These are phyloP conservation scores for Grigorovia humatica DNA, from an alignment of 805 yeast species.

Conservation along the genomic window DNA sequence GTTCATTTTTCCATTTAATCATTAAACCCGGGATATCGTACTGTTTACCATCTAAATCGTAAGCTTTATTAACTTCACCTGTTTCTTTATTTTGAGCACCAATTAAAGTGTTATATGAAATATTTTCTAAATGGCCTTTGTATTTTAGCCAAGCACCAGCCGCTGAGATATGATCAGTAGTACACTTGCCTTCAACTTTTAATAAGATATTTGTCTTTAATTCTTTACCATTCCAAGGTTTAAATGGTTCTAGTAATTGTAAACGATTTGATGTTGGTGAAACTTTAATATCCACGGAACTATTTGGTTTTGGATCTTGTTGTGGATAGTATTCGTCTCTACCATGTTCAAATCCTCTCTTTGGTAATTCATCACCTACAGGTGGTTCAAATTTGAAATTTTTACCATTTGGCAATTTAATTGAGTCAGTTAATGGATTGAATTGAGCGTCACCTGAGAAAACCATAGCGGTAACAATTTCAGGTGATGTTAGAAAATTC, in stretches of 20 bases:
- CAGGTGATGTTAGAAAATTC: conserved; percentile 98
- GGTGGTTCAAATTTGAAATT: conserved; percentile 74
- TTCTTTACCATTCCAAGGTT: conserved; percentile 80
- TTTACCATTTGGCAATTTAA: conserved; percentile 58
- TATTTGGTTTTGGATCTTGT: conserved; percentile 52
- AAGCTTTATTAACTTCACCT: conserved; percentile 86
- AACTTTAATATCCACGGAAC: conserved; percentile 54
- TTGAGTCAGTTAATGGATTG: conserved; percentile 85
- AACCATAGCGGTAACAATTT: conserved; percentile 92
- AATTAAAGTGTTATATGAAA: conserved; percentile 86
- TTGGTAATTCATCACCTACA: conserved; percentile 75
- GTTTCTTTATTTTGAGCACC: conserved; percentile 97
- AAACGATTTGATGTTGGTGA: conserved; percentile 85
- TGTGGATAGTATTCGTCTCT: conserved; percentile 68
- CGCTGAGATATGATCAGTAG: conserved; percentile 97
- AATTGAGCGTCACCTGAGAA: conserved; percentile 87
- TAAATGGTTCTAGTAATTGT: conserved; percentile 82
- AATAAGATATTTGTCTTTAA: conserved; percentile 62
- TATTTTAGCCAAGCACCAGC: conserved; percentile 99
- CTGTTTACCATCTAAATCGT: conserved; percentile 71
- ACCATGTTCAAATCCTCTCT: conserved; percentile 65
- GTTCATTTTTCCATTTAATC: conserved; percentile 86
- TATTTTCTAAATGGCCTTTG: conserved; percentile 95
- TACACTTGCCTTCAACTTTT: conserved; percentile 96
- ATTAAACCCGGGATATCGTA: conserved; percentile 89